Percentiles rank a stretch among this genome's conserved stretches.
Evolutionary conservation across 495 filamentous ascomycete species (phyloP).

Genomic region (Daldinia concentrica): DNA sequence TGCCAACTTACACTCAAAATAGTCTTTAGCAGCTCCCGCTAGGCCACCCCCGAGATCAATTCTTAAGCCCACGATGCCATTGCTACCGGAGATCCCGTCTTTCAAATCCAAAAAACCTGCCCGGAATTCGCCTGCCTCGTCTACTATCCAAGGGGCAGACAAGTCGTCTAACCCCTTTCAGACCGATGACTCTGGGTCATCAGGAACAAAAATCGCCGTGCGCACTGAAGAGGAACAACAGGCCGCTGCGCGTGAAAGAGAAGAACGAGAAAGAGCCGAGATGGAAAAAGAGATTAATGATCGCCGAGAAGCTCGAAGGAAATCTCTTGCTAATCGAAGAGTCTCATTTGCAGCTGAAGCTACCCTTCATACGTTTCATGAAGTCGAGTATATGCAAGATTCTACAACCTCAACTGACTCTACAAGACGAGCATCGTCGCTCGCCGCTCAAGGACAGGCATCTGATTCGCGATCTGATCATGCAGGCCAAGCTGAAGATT

Average conservation of each 20-base stretch:
- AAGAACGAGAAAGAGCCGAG: slow-evolving; percentile 73
- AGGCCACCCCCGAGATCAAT: slow-evolving; percentile 74
- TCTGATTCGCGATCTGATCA: slow-evolving; percentile 73
- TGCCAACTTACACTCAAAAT: slow-evolving; percentile 17
- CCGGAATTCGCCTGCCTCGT: slow-evolving; percentile 33
- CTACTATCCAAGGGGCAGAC: slow-evolving; percentile 49
- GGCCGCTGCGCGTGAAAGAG: slow-evolving; percentile 75
- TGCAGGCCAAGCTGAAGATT: slow-evolving; percentile 68
- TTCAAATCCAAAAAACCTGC: slow-evolving; percentile 52
- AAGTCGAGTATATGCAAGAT: slow-evolving; percentile 87
- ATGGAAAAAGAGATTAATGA: slow-evolving; percentile 75
- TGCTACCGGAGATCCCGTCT: slow-evolving; percentile 68
- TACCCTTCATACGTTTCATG: slow-evolving; percentile 97
- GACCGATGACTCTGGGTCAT: slow-evolving; percentile 47
- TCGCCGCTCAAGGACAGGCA: slow-evolving; percentile 54
- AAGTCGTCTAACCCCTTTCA: slow-evolving; percentile 63
- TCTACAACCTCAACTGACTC: slow-evolving; percentile 85
- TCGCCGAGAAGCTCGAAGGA: slow-evolving; percentile 83
- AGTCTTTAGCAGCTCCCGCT: slow-evolving; percentile 61
- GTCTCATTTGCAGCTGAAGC: slow-evolving; percentile 98
- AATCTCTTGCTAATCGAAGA: slow-evolving; percentile 90
- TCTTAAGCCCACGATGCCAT: slow-evolving; percentile 81
- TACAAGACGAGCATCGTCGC: slow-evolving; percentile 73
- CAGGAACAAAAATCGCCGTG: slow-evolving; percentile 60
- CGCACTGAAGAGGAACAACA: slow-evolving; percentile 83